A percentile compares a stretch with the other conserved stretches of the same genome.
These are phyloP conservation scores for Salix exigua DNA, from an alignment of 345 rosid genomes.

Conservation along the genomic window DNA sequence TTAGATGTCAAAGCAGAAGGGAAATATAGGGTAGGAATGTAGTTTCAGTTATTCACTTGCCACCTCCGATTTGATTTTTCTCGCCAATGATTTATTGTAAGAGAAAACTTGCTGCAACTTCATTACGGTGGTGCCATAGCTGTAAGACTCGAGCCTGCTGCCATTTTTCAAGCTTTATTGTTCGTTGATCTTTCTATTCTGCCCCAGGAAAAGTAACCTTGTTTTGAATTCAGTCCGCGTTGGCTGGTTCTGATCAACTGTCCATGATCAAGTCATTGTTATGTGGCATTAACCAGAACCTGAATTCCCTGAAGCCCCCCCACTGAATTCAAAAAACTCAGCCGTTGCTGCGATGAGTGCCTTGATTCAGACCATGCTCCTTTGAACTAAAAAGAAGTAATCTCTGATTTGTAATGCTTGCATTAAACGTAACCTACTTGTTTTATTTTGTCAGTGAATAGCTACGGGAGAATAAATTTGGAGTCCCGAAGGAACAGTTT, in stretches of 20 bases:
- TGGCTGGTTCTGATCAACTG: not conserved
- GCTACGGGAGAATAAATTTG: not conserved
- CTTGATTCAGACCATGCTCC: not conserved
- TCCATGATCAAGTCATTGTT: not conserved
- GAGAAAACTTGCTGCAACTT: constrained; percentile 4
- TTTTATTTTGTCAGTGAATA: not conserved
- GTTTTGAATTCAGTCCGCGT: not conserved
- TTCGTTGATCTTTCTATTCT: not conserved
- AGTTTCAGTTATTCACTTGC: constrained; percentile 4
- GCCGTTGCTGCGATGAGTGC: too few relatives aligned
- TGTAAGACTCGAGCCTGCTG: not conserved
- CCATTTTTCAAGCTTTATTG: constrained; percentile 8
- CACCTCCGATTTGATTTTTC: not conserved
- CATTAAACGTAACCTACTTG: not conserved
- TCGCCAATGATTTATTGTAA: not conserved
- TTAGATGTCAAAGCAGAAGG: not conserved
- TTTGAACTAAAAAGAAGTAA: not conserved
- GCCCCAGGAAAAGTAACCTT: not conserved
- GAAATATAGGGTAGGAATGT: not conserved
- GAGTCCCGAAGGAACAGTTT: too few relatives aligned
- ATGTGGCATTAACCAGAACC: not conserved
- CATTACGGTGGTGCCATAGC: not conserved
- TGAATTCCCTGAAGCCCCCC: not conserved
- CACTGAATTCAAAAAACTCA: too few relatives aligned
- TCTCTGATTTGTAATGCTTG: not conserved